Evolutionary conservation across 345 rosid species (phyloP).

Genomic region (Brassica carinata): DNA sequence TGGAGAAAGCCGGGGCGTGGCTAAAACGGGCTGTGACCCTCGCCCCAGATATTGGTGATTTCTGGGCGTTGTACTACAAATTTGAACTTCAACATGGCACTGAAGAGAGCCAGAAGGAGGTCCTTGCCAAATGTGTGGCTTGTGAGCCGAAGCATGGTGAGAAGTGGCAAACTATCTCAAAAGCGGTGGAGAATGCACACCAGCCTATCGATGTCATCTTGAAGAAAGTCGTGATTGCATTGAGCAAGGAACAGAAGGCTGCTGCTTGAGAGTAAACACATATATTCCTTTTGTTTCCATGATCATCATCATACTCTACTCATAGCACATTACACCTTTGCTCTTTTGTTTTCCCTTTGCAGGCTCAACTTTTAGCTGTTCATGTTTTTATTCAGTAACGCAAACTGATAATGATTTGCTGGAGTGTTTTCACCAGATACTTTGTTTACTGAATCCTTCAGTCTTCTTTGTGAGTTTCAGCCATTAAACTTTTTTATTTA

Average conservation of each 20-base stretch:
- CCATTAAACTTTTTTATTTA: slow-evolving; percentile 1
- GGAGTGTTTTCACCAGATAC: slow-evolving; percentile 26
- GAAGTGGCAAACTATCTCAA: slow-evolving; percentile 79
- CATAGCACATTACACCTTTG: slow-evolving; percentile 13
- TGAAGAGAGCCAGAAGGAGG: slow-evolving; percentile 81
- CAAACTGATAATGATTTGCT: slow-evolving; percentile 22
- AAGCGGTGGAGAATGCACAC: slow-evolving; percentile 92
- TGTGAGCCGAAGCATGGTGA: slow-evolving; percentile 92
- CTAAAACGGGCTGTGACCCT: slow-evolving; percentile 78
- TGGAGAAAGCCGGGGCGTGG: slow-evolving; percentile 89
- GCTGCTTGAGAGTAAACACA: slow-evolving; percentile 52
- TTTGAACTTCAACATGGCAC: slow-evolving; percentile 86
- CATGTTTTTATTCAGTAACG: slow-evolving; percentile 23
- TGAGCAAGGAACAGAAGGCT: slow-evolving; percentile 80
- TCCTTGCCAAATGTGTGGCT: slow-evolving; percentile 65
- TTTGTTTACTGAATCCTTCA: slow-evolving; percentile 28
- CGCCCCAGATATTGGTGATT: slow-evolving; percentile 82
- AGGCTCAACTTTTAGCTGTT: slow-evolving; percentile 30
- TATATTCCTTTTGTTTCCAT: slow-evolving; percentile 29
- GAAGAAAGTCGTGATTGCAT: slow-evolving; percentile 70
- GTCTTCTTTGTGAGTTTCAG: slow-evolving; percentile 31
- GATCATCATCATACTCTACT: slow-evolving; percentile 2
- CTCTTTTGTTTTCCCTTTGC: slow-evolving; percentile 30
- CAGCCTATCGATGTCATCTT: slow-evolving; percentile 74
- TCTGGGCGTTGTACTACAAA: slow-evolving; percentile 87